These are phyloP conservation scores for Rubroboletus satanas DNA, from an alignment of 768 basidiomycete species.

Conservation along the genomic window DNA sequence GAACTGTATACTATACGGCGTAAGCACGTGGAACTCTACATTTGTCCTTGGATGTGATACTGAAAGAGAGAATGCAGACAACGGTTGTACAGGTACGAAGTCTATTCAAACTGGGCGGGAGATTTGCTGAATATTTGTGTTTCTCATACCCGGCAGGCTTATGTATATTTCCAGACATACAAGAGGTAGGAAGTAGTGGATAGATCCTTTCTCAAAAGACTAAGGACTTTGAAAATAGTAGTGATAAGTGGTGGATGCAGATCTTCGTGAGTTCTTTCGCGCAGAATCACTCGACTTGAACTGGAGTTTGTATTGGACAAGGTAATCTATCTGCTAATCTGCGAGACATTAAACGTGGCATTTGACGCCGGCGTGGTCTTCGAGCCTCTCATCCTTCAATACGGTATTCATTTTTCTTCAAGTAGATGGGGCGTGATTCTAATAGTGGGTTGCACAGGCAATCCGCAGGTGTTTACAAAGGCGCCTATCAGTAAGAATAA, in stretches of 20 bases:
- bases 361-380: constrained; percentile 47
- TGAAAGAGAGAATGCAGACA: constrained; percentile 4
- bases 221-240: constrained; percentile 14
- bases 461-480: neutral
- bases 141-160: constrained; percentile 29
- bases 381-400: constrained; percentile 43
- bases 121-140: neutral
- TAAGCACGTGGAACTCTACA: neutral
- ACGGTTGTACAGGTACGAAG: constrained; percentile 9
- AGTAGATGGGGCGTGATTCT: neutral
- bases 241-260: constrained; percentile 46
- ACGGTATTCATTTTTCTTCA: constrained; percentile 30
- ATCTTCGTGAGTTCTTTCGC: constrained; percentile 34
- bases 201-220: neutral
- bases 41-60: neutral
- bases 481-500: constrained; percentile 1
- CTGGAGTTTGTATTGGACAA: constrained; percentile 13
- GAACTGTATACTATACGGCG: constrained; percentile 17
- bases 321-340: constrained; percentile 42
- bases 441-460: constrained; percentile 30
- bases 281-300: neutral
- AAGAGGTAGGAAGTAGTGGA: constrained; percentile 29
- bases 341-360: constrained; percentile 45
- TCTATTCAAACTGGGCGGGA: neutral
- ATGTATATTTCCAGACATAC: constrained; percentile 44